These are phyloP conservation scores for Zymoseptoria pseudotritici DNA, from an alignment of 2,329 filamentous ascomycete genomes.

Conservation along the genomic window DNA sequence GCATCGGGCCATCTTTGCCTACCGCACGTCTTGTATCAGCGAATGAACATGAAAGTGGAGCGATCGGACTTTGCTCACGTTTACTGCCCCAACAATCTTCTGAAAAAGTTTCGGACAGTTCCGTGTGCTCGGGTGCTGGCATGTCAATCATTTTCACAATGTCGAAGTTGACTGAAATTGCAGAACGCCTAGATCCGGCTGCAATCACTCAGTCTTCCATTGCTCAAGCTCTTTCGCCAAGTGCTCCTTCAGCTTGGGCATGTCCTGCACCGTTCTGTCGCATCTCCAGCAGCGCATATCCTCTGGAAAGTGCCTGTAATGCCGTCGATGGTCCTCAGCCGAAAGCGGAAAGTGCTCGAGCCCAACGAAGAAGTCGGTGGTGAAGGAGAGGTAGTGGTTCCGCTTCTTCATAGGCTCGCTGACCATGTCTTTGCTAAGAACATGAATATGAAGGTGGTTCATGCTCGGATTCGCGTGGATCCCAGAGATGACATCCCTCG, in stretches of 20 bases:
- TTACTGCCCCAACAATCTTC: background rate
- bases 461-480: slow-evolving; percentile 86
- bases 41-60: background rate
- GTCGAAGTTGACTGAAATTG: background rate
- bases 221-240: slow-evolving; percentile 64
- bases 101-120: background rate
- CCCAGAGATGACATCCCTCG: slow-evolving; percentile 63
- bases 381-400: slow-evolving; percentile 91
- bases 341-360: slow-evolving; percentile 73
- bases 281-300: slow-evolving; percentile 84
- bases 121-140: background rate
- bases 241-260: slow-evolving; percentile 68
- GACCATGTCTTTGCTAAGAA: slow-evolving; percentile 72
- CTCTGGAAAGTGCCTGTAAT: slow-evolving; percentile 49
- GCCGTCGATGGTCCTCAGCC: slow-evolving; percentile 55
- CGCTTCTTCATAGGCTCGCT: slow-evolving; percentile 65
- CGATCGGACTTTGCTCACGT: background rate
- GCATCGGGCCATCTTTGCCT: background rate
- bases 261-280: slow-evolving; percentile 65
- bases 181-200: background rate
- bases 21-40: background rate
- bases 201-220: slow-evolving; percentile 59
- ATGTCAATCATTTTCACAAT: background rate
- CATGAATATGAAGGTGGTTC: slow-evolving; percentile 85
- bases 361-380: slow-evolving; percentile 72